These are phyloP conservation scores for Narthecium ossifragum DNA, from an alignment of 106 monocot species.

Conservation along the genomic window DNA sequence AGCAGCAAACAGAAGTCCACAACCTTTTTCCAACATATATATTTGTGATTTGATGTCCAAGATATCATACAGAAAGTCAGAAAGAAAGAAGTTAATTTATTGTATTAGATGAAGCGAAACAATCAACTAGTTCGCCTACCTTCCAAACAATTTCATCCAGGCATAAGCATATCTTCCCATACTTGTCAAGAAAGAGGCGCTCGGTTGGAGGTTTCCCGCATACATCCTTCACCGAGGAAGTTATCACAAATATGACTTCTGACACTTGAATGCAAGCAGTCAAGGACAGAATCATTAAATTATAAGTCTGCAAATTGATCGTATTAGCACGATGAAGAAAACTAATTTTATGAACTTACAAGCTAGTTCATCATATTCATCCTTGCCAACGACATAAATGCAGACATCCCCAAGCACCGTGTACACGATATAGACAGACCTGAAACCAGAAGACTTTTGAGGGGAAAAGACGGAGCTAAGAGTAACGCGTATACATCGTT, in stretches of 20 bases:
- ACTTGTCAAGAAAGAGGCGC: conserved; percentile 88
- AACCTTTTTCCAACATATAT: too few relatives aligned
- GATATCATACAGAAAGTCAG: too few relatives aligned
- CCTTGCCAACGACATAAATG: conserved; percentile 93
- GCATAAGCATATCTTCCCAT: conserved; percentile 91
- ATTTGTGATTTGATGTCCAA: too few relatives aligned
- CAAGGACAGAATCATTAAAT: background rate
- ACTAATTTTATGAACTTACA: conserved; percentile 36
- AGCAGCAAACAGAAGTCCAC: too few relatives aligned
- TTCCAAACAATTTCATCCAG: conserved; percentile 97
- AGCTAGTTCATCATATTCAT: conserved; percentile 98
- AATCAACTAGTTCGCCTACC: conserved; percentile 28
- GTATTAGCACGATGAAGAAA: background rate
- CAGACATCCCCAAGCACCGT: conserved; percentile 92
- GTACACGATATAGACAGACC: conserved; percentile 92
- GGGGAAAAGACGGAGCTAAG: too few relatives aligned
- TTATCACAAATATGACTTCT: conserved; percentile 80
- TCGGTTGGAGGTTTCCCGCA: conserved; percentile 86
- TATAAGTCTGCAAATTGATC: background rate
- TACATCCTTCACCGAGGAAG: conserved; percentile 76
- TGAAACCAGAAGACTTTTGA: conserved; percentile 11
- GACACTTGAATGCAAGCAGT: conserved; percentile 49
- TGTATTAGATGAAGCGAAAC: background rate
- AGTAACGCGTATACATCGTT: too few relatives aligned
- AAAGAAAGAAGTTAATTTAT: background rate